A percentile compares a stretch with the other conserved stretches of the same genome.
These are phyloP conservation scores for Arabidopsis lyrata DNA, from an alignment of 441 rosid genomes.

Conservation along the genomic window DNA sequence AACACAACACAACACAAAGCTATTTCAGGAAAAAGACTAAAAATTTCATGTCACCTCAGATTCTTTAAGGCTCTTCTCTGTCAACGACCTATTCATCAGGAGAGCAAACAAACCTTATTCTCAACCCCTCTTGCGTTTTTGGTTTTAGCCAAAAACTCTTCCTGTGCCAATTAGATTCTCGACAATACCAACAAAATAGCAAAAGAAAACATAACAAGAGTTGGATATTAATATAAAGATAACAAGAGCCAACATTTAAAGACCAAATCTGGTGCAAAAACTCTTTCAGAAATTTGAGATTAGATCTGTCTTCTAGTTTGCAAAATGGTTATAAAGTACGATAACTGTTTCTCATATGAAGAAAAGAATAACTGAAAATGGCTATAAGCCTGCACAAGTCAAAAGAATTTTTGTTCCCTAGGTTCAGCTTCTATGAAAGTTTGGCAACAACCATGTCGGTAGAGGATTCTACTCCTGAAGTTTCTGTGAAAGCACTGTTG, in stretches of 20 bases:
- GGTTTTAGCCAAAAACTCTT: conserved; percentile 12
- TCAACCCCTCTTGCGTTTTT: conserved; percentile 16
- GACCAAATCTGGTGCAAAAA: conserved; percentile 19
- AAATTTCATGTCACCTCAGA: conserved; percentile 29
- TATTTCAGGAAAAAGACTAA: conserved; percentile 39
- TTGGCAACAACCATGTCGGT: background rate
- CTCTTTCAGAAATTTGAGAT: background rate
- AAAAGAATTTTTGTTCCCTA: conserved; percentile 29
- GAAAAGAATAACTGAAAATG: background rate
- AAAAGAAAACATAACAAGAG: background rate
- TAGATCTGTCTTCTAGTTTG: conserved; percentile 20
- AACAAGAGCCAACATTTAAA: background rate
- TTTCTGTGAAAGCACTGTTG: conserved; percentile 42
- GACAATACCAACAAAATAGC: conserved; percentile 11
- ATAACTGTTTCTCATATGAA: conserved; percentile 18
- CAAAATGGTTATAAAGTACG: conserved; percentile 8
- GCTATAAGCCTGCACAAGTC: conserved; percentile 1
- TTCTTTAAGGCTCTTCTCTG: conserved; percentile 38
- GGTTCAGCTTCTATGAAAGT: conserved; percentile 48
- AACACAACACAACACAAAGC: conserved; percentile 16
- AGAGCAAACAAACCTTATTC: background rate
- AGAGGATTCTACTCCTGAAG: conserved; percentile 28
- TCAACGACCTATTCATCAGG: background rate
- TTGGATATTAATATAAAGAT: conserved; percentile 1
- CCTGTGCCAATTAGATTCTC: background rate